Base-by-base conservation (phyloP, 2,329 filamentous ascomycete genomes). In the Fusarium sp. region DNA sequence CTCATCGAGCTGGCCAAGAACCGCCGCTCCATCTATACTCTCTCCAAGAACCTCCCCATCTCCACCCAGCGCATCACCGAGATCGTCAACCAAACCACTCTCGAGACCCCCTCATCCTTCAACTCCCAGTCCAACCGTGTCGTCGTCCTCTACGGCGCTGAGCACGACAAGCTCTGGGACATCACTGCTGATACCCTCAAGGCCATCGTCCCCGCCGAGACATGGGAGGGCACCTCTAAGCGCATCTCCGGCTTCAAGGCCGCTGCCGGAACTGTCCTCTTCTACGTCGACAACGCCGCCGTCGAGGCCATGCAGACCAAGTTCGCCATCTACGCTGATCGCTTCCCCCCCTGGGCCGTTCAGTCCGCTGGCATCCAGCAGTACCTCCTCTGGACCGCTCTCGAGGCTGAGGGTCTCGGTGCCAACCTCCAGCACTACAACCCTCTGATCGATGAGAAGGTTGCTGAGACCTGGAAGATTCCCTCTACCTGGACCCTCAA, bases 371-470 rank as follows among this genome's bases (percentile, higher is more conserved):
- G 89, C 82, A 97, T 97, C 90, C 79, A 84, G 82, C 93, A 97
- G 86, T 93, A 89, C 84, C 86, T 90, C 74, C 81, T 94, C 75
- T 97, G 95, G 95, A 92, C 91, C 23, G 93, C 92, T 8, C 90
- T 97, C 64, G 93, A 95, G 85, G 88, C 91, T 69, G 94, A 96
- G 81, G 94, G 95, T 35, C 89, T 97, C 64, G 94, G 94, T 74
- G 93, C 92, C 81, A 97, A 95, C 87, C 88, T 97, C 60, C 95
- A 97, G 88, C 95, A 97, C 86, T 97, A 97, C 88, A 96, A 94
- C 88, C 94, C 94, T 25, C 83, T 97, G 66, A 90, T 97, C 76
- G 93, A 97, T 84, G 86, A 88, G 74, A 90, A 91, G 85, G 92
- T 95, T 60, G 84, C 88, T 49, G 85, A 83, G 70, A 85, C 90